A percentile compares a stretch with the other conserved stretches of the same genome.
phyloP scores from a whole-genome alignment of 2,329 filamentous ascomycete genomes.

The Aquanectria penicillioides region DNA sequence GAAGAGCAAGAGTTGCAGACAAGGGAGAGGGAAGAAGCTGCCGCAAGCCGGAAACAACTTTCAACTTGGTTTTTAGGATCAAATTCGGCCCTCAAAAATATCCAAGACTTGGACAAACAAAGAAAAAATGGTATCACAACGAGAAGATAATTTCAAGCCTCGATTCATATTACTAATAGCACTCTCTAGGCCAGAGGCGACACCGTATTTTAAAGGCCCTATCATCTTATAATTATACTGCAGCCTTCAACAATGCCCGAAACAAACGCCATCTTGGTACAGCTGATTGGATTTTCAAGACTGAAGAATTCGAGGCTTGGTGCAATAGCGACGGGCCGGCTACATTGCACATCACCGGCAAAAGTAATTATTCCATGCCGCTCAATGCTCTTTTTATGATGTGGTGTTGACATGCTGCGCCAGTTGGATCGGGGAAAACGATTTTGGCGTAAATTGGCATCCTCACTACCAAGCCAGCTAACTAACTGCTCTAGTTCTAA shows the following conservation, averaged over 20 bases:
- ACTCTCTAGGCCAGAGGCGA: background rate
- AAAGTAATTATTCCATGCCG: slow-evolving; percentile 12
- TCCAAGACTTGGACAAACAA: background rate
- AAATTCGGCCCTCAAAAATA: background rate
- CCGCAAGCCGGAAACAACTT: background rate
- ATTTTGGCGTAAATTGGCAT: slow-evolving; percentile 16
- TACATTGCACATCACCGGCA: slow-evolving; percentile 23
- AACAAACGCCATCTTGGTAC: slow-evolving; percentile 27
- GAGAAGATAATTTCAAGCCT: background rate
- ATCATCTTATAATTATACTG: slow-evolving; percentile 14
- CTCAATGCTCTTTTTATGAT: background rate
- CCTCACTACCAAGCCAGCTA: background rate
- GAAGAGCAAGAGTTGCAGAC: slow-evolving; percentile 13
- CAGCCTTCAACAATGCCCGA: slow-evolving; percentile 8
- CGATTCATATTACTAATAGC: background rate
- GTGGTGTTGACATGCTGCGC: background rate
- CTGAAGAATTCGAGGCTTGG: slow-evolving; percentile 12
- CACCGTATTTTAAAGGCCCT: background rate
- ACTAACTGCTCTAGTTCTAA: background rate
- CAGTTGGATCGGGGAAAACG: slow-evolving; percentile 33
- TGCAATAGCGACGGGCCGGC: rapidly evolving
- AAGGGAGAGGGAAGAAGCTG: slow-evolving; percentile 18
- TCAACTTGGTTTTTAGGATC: slow-evolving; percentile 3
- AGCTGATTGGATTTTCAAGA: slow-evolving; percentile 15
- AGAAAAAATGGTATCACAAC: background rate